Evolutionary conservation across 2,329 filamentous ascomycete species (phyloP).

Genomic region (Grosmannia huntii): DNA sequence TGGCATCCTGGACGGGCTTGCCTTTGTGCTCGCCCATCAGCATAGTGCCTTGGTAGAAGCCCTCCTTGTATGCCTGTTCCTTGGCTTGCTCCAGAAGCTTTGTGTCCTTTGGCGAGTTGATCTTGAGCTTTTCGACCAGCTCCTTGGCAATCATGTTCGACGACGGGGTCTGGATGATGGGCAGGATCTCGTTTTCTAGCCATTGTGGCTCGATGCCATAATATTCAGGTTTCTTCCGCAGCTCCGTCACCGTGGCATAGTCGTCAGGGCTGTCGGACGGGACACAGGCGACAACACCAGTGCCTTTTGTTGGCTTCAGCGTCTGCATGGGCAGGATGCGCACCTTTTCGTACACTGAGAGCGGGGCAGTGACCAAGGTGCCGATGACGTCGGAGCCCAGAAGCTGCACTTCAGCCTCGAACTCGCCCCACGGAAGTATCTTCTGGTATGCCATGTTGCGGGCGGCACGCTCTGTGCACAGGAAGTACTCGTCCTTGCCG

Average conservation of each 20-base stretch:
- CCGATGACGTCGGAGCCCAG: slow-evolving; percentile 72
- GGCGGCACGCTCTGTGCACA: slow-evolving; percentile 46
- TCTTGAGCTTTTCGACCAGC: slow-evolving; percentile 87
- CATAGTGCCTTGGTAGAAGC: slow-evolving; percentile 91
- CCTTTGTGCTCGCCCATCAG: slow-evolving; percentile 79
- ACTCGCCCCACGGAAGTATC: slow-evolving; percentile 56
- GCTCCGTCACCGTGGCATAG: slow-evolving; percentile 75
- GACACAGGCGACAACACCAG: slow-evolving; percentile 89
- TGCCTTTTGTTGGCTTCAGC: slow-evolving; percentile 85
- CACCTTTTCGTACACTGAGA: slow-evolving; percentile 74
- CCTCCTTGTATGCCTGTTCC: slow-evolving; percentile 92
- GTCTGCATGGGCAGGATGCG: slow-evolving; percentile 92
- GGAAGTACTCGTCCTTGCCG: slow-evolving; percentile 61
- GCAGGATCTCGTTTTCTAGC: slow-evolving; percentile 79
- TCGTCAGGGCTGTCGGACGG: slow-evolving; percentile 95
- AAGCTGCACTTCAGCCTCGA: slow-evolving; percentile 60
- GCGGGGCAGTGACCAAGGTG: slow-evolving; percentile 76
- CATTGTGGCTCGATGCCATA: slow-evolving; percentile 96
- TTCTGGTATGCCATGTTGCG: slow-evolving; percentile 96
- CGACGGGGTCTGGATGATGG: slow-evolving; percentile 78
- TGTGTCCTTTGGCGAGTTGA: slow-evolving; percentile 87
- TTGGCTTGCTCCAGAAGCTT: slow-evolving; percentile 89
- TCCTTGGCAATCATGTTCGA: slow-evolving; percentile 70
- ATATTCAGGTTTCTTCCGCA: slow-evolving; percentile 90
- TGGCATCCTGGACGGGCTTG: slow-evolving; percentile 68